Conservation (phyloP, 139 green algal genomes). For the Eudorina sp. region DNA sequence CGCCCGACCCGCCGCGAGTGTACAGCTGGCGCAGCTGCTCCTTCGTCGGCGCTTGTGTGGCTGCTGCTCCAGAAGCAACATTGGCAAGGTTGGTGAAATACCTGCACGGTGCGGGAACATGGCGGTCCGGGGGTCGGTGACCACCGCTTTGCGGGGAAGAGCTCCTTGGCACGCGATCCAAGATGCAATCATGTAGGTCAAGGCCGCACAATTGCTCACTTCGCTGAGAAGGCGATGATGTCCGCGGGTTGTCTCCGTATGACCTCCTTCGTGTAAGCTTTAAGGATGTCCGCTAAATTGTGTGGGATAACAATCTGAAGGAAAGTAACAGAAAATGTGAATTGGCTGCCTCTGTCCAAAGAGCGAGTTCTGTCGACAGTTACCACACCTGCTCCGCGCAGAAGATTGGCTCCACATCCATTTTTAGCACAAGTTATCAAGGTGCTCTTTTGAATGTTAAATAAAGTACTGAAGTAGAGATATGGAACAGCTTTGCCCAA, state of each 20-base stretch:
- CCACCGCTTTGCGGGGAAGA: too few species aligned
- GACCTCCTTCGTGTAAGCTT: slow-evolving; percentile 88
- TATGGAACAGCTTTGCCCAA: too few species aligned
- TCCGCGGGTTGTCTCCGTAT: slow-evolving; percentile 78
- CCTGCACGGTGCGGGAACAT: too few species aligned
- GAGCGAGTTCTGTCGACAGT: too few species aligned
- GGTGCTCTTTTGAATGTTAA: too few species aligned
- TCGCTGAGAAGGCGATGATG: slow-evolving; percentile 79
- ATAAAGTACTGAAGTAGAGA: too few species aligned
- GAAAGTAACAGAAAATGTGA: background rate
- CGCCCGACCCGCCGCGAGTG: slow-evolving; percentile 34
- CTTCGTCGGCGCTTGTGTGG: slow-evolving; percentile 41
- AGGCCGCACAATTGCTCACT: slow-evolving; percentile 51
- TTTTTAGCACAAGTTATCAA: slow-evolving; percentile 17
- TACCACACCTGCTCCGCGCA: slow-evolving; percentile 75
- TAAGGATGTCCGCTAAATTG: slow-evolving; percentile 83
- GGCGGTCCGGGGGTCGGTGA: too few species aligned
- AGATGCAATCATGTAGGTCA: too few species aligned
- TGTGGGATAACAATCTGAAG: slow-evolving; percentile 78
- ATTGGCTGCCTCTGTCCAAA: background rate
- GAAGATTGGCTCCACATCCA: slow-evolving; percentile 79
- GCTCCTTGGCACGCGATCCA: too few species aligned
- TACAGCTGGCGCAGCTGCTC: slow-evolving; percentile 62
- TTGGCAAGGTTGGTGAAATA: slow-evolving; percentile 83
- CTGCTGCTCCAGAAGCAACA: slow-evolving; percentile 47